Conservation (phyloP, 2,329 filamentous ascomycete genomes). For the Penicillium sp. region DNA sequence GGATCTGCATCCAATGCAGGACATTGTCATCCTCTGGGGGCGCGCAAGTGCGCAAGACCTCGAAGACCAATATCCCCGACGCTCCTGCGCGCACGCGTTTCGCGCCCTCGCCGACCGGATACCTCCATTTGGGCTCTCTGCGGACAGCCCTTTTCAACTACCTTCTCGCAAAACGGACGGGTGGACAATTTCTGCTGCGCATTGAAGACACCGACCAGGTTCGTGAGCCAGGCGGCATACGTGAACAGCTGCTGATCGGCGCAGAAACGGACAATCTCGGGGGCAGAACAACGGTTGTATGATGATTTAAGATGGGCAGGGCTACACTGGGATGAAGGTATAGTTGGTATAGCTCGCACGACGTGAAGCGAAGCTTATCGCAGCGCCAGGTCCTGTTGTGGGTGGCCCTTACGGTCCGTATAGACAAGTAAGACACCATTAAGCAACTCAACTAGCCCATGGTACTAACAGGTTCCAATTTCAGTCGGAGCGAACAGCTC, state of each 20-base stretch:
- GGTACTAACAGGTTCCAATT: conserved; percentile 2
- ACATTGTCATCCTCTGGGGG: conserved; percentile 30
- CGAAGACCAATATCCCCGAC: conserved; percentile 43
- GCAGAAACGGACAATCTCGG: conserved; percentile 75
- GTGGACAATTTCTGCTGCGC: conserved; percentile 83
- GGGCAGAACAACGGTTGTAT: conserved; percentile 73
- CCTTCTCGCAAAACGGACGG: conserved; percentile 79
- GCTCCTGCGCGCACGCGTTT: conserved; percentile 75
- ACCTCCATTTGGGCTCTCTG: conserved; percentile 85
- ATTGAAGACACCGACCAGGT: conserved; percentile 96
- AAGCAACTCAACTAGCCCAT: not conserved
- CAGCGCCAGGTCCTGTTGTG: conserved; percentile 64
- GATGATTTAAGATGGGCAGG: conserved; percentile 85
- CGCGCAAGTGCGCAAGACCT: conserved; percentile 29
- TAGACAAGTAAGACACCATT: conserved; percentile 59
- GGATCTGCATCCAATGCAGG: conserved; percentile 39
- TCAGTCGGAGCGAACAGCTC: conserved; percentile 71
- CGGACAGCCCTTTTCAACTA: conserved; percentile 96
- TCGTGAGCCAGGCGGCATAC: conserved; percentile 25
- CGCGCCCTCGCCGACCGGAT: conserved; percentile 91
- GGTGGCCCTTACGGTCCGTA: conserved; percentile 84
- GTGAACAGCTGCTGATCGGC: conserved; percentile 29
- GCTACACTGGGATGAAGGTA: conserved; percentile 88
- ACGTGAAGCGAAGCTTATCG: not conserved
- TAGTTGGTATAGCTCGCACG: conserved; percentile 1